phyloP scores from a whole-genome alignment of 202 grass and related monocot genomes.

The Thinopyrum obtusiflorum region DNA sequence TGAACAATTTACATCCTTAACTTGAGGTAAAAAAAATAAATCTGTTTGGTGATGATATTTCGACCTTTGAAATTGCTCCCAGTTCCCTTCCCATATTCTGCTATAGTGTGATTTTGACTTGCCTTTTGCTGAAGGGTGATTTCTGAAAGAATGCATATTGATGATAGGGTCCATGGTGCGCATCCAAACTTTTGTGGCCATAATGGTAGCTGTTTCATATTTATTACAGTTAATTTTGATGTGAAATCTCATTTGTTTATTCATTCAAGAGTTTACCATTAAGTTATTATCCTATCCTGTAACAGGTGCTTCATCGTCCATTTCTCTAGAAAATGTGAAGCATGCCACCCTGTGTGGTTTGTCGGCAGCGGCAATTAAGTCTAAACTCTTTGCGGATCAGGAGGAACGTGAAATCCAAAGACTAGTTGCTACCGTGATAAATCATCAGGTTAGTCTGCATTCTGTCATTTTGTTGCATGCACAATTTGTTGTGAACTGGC shows the following conservation, averaged over 20 bases:
- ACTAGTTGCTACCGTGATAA: slow-evolving; percentile 76
- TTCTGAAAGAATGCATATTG: slow-evolving; percentile 57
- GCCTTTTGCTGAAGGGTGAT: slow-evolving; percentile 51
- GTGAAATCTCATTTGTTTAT: neutral
- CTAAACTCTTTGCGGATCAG: slow-evolving; percentile 94
- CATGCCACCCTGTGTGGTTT: slow-evolving; percentile 70
- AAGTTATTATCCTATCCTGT: slow-evolving; percentile 19
- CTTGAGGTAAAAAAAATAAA: neutral
- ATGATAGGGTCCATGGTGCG: slow-evolving; percentile 46
- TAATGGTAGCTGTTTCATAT: slow-evolving; percentile 53
- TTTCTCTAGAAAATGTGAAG: slow-evolving; percentile 65
- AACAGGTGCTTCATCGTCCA: slow-evolving; percentile 38
- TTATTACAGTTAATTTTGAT: slow-evolving; percentile 9
- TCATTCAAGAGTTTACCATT: slow-evolving; percentile 28
- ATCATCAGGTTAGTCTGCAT: slow-evolving; percentile 64
- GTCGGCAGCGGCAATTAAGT: slow-evolving; percentile 81
- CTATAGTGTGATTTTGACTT: slow-evolving; percentile 31
- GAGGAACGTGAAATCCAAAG: slow-evolving; percentile 97
- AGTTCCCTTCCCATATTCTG: neutral
- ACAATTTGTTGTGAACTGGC: neutral
- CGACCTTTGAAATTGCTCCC: slow-evolving; percentile 21
- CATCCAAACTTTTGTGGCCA: slow-evolving; percentile 40
- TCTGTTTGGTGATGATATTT: neutral
- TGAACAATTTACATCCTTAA: neutral
- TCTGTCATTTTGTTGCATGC: neutral